Base-by-base conservation (phyloP, 192 early-diverging fungal species). In the Coemansia umbellata region DNA sequence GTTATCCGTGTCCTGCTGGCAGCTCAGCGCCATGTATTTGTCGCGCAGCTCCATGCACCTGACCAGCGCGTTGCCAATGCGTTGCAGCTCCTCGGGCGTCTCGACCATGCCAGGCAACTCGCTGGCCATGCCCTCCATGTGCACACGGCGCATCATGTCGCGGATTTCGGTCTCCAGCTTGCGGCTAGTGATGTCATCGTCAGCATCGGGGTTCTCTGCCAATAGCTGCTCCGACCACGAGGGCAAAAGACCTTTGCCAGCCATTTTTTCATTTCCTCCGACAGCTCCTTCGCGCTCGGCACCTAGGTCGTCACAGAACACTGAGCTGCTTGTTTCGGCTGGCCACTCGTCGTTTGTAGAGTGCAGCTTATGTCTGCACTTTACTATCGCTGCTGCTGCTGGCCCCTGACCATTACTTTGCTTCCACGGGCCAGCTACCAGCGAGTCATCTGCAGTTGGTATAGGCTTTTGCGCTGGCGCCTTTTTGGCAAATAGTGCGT, bases 21-120 rank as follows among this genome's bases (percentile, higher is more conserved):
- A 72, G 14, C 82, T 86, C 10, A 74, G 49, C 21, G 48, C 47
- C 84, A 97, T 93, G 80, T 97, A 97, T 50, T 89, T 85, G 40
- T 85, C 79, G 15, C 94, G 82, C 23, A 94, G 63, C 24, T 82
- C 79, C 2, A 93, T 82, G 66, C 92, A 94, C 23, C 77, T 60
- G 43, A 86, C 78, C 31, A 93, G 45, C 8, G 45, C 58, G 10
- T 69, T 44, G 45, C 58, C 60, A n/a, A 64, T 64, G 5, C 58
- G 43, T 23, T 45, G 44, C 14, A 63, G 66, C 42, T 63, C 58
- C 21, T 60, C 44, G 1, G 63, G 47, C 11, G 33, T 21, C 40
- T 74, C 63, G 37, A 32, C 42, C 55, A 66, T 66, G 27, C 63
- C 56, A 9, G 30, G 51, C 49, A 64, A 33, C 42, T 64, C 59